phyloP scores from a whole-genome alignment of 495 filamentous ascomycete genomes.

The Penicillium chermesinum region DNA sequence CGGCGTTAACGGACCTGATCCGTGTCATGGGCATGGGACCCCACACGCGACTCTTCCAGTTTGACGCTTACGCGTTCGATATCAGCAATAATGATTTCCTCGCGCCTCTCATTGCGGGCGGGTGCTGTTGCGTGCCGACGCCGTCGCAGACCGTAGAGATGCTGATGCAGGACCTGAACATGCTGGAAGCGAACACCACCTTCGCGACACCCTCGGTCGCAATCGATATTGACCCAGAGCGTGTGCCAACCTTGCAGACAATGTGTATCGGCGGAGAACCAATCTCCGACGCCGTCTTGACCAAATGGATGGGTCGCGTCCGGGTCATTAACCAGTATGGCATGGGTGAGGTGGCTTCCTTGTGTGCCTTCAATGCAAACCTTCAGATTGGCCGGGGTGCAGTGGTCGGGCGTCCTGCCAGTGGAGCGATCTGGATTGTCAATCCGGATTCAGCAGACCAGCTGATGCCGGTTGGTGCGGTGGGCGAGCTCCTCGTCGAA shows the following conservation, averaged over 20 bases:
- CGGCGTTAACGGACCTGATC: slow-evolving; percentile 18
- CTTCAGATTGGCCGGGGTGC: slow-evolving; percentile 6
- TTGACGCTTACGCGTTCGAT: slow-evolving; percentile 44
- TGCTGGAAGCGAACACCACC: slow-evolving; percentile 33
- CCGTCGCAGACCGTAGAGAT: slow-evolving; percentile 26
- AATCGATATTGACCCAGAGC: slow-evolving; percentile 27
- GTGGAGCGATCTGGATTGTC: slow-evolving; percentile 46
- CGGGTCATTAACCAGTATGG: slow-evolving; percentile 54
- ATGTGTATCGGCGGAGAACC: slow-evolving; percentile 44
- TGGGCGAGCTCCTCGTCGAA: slow-evolving; percentile 58
- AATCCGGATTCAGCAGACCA: slow-evolving; percentile 42
- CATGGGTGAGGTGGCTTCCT: slow-evolving; percentile 41
- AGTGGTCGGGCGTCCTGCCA: slow-evolving; percentile 17
- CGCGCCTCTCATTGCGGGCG: slow-evolving; percentile 37
- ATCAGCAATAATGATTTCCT: slow-evolving; percentile 41
- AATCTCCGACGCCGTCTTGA: slow-evolving; percentile 35
- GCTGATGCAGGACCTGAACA: slow-evolving; percentile 28
- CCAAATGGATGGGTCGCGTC: slow-evolving; percentile 40
- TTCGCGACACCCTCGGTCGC: slow-evolving; percentile 42
- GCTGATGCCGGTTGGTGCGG: slow-evolving; percentile 46
- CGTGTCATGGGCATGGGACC: slow-evolving; percentile 11
- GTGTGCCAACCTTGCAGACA: slow-evolving; percentile 31
- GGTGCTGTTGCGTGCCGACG: slow-evolving; percentile 43
- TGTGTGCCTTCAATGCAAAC: slow-evolving; percentile 20
- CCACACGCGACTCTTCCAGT: slow-evolving; percentile 36